phyloP scores from a whole-genome alignment of 1,139 yeast species.

The Pichia sp. region DNA sequence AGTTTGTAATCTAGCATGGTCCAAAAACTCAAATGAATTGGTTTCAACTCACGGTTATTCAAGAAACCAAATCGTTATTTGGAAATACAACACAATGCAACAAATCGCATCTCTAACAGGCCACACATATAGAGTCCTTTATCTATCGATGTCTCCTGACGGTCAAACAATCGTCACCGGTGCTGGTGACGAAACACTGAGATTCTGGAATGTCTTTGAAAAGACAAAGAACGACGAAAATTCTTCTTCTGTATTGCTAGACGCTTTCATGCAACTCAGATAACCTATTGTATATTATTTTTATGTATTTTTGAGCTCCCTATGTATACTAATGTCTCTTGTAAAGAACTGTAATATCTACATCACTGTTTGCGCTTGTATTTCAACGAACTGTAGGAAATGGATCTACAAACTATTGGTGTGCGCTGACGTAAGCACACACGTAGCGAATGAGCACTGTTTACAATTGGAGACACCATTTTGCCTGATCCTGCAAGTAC shows the following conservation, averaged over 20 bases:
- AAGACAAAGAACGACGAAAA: conserved; percentile 59
- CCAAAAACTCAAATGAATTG: conserved; percentile 84
- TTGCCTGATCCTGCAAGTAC: too few relatives aligned
- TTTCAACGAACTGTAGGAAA: too few relatives aligned
- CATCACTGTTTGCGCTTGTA: too few relatives aligned
- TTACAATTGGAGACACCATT: too few relatives aligned
- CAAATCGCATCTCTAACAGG: conserved; percentile 94
- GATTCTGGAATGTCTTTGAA: conserved; percentile 93
- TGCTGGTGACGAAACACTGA: conserved; percentile 95
- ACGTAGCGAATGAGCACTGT: too few relatives aligned
- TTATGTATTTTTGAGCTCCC: not conserved
- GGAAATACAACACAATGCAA: conserved; percentile 92
- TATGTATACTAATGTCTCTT: not conserved
- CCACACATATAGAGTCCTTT: conserved; percentile 89
- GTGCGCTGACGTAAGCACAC: too few relatives aligned
- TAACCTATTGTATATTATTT: not conserved
- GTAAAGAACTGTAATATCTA: too few relatives aligned
- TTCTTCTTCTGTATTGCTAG: conserved; percentile 64
- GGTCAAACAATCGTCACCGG: conserved; percentile 99
- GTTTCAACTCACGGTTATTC: conserved; percentile 97
- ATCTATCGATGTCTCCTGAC: conserved; percentile 91
- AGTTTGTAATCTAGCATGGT: conserved; percentile 94
- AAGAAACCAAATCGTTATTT: conserved; percentile 83
- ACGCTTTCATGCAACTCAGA: conserved; percentile 64
- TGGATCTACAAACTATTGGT: too few relatives aligned